Conservation (phyloP, 2,329 filamentous ascomycete genomes). For the Fusarium heterosporum region DNA sequence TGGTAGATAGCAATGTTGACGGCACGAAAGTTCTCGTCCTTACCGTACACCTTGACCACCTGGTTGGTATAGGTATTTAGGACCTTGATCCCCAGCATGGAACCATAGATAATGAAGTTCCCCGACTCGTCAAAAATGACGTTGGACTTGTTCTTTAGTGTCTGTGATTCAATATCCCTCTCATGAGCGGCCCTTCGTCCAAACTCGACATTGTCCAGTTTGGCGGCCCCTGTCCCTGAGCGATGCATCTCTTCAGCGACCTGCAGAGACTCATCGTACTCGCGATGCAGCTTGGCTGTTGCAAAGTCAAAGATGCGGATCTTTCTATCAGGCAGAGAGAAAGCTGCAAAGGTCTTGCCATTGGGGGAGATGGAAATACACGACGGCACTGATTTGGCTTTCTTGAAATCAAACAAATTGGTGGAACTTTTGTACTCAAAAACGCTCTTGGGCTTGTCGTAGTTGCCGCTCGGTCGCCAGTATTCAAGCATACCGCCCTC, state of each 20-base stretch:
- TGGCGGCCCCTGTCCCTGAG: constrained; percentile 83
- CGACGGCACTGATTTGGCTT: constrained; percentile 85
- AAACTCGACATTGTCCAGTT: constrained; percentile 91
- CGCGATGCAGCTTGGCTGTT: constrained; percentile 86
- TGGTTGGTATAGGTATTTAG: constrained; percentile 96
- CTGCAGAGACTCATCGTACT: constrained; percentile 93
- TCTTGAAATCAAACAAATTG: constrained; percentile 96
- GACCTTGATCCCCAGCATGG: constrained; percentile 91
- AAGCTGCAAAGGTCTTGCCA: constrained; percentile 85
- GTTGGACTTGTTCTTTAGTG: constrained; percentile 78
- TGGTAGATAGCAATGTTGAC: constrained; percentile 91
- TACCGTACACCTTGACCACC: constrained; percentile 89
- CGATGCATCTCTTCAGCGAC: constrained; percentile 96
- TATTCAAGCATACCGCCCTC: constrained; percentile 96
- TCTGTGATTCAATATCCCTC: constrained; percentile 80
- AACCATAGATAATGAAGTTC: constrained; percentile 94
- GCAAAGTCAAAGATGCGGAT: constrained; percentile 94
- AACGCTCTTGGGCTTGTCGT: constrained; percentile 91
- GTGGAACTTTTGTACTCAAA: constrained; percentile 95
- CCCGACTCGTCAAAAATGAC: constrained; percentile 96
- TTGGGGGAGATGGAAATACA: constrained; percentile 88
- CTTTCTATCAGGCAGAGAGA: constrained; percentile 94
- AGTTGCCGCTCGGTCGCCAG: constrained; percentile 84
- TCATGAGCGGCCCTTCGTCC: constrained; percentile 88
- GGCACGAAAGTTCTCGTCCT: constrained; percentile 87